Evolutionary conservation across 176 grass and related monocot genomes (phyloP), one percentile per base, ranked within the genome.

Genomic region (Triticum aestivum): DNA sequence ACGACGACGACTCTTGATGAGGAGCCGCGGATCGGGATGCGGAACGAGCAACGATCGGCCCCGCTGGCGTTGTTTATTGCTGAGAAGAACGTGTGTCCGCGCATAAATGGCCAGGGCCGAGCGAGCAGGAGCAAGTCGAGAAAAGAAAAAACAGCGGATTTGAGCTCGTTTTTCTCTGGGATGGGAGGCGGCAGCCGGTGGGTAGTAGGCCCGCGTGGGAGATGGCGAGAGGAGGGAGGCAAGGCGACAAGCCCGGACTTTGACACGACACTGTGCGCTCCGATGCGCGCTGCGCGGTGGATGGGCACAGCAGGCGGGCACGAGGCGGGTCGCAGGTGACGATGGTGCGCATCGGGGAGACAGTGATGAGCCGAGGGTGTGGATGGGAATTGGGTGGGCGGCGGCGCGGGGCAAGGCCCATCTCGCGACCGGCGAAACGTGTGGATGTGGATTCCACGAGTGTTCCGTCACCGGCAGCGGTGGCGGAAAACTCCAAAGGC

Each of bases 151-250:
- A 58, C 54, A 21, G 37, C 11, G 54, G 5, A 26, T 21, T 49
- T 4, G 79, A 32, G 69, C 81, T 78, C 58, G 65, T 9, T 52
- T 86, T 44, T 21, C 75, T 77, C 37, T 58, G 5, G 54, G 47
- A 51, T 51, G 11, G 47, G 54, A 54, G 34, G 47, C 51, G 8
- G 66, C 56, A 10, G 54, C 30, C 8, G 49, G n/a, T n/a, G 9
- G 44, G 32, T 10, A 33, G 34, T 6, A 33, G 80, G 51, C 64
- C 47, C 18, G 0, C 44, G 62, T 24, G 26, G 79, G 17, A 49
- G 76, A 89, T 72, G 77, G 77, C 77, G 78, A 77, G 23, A 44
- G 59, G 21, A 13, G 77, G 68, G 20, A 18, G 72, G 79, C 39
- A 68, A 81, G 26, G 26, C 26, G 79, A 81, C 41, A 67, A 68